phyloP scores from a whole-genome alignment of 331 rosid genomes.

The Saraca asoca region DNA sequence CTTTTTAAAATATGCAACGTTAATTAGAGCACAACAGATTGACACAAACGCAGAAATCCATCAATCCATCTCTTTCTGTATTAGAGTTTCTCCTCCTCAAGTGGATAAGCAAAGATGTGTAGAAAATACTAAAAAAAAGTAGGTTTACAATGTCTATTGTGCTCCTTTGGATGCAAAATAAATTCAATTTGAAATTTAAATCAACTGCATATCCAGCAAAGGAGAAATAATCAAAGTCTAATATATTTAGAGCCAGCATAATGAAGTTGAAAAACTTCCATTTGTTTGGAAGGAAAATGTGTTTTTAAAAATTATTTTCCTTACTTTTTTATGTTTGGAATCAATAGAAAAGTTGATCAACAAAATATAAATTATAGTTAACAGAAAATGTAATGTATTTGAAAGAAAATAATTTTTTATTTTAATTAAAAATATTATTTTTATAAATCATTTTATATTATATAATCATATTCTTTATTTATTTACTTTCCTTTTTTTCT shows the following conservation, averaged over 20 bases:
- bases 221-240: constrained; percentile 10
- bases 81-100: constrained; percentile 29
- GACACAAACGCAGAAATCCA: constrained; percentile 38
- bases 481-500: too few relatives aligned
- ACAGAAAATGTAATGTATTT: too few relatives aligned
- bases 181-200: constrained; percentile 40
- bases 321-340: too few relatives aligned
- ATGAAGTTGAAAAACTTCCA: not conserved
- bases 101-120: constrained; percentile 28
- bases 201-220: constrained; percentile 37
- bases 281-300: too few relatives aligned
- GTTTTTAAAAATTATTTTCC: too few relatives aligned
- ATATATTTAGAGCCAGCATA: not conserved
- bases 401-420: too few relatives aligned
- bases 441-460: too few relatives aligned
- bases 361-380: too few relatives aligned
- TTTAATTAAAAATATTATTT: too few relatives aligned
- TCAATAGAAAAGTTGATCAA: too few relatives aligned
- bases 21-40: constrained; percentile 47
- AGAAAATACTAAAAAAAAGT: constrained; percentile 41
- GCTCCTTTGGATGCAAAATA: constrained; percentile 51
- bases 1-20: constrained; percentile 49
- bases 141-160: constrained; percentile 39
- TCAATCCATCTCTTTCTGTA: constrained; percentile 31
- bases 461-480: too few relatives aligned